These are phyloP conservation scores for Neocatenulostroma microsporum DNA, from an alignment of 2,329 filamentous ascomycete genomes.

Conservation along the genomic window DNA sequence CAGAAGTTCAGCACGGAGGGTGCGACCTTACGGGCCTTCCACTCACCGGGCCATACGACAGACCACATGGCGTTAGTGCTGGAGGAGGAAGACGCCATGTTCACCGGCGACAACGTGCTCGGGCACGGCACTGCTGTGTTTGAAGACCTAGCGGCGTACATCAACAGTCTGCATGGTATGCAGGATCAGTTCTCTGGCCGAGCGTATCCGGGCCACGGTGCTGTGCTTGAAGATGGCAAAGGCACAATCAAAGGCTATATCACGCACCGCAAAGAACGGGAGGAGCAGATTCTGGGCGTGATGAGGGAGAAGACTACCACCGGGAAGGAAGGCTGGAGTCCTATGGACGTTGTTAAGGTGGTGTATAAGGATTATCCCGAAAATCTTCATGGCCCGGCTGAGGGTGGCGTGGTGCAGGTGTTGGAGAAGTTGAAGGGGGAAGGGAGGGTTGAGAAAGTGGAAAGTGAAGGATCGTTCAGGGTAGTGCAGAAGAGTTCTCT, in stretches of 20 bases:
- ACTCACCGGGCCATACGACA: slow-evolving; percentile 66
- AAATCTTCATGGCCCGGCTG: slow-evolving; percentile 66
- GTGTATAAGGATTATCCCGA: slow-evolving; percentile 77
- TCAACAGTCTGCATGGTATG: slow-evolving; percentile 64
- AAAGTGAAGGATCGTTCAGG: slow-evolving; percentile 20
- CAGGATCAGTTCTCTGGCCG: slow-evolving; percentile 54
- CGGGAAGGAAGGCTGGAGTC: slow-evolving; percentile 47
- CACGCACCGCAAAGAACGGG: slow-evolving; percentile 66
- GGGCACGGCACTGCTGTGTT: slow-evolving; percentile 83
- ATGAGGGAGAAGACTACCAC: slow-evolving; percentile 34
- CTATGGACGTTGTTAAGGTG: slow-evolving; percentile 76
- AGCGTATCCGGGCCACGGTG: slow-evolving; percentile 83
- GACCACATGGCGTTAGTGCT: slow-evolving; percentile 78
- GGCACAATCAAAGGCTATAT: slow-evolving; percentile 76
- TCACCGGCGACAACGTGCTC: slow-evolving; percentile 82
- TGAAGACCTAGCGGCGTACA: slow-evolving; percentile 63
- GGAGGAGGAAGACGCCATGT: slow-evolving; percentile 71
- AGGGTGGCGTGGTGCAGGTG: slow-evolving; percentile 68
- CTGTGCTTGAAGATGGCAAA: slow-evolving; percentile 64
- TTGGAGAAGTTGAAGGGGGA: slow-evolving; percentile 70
- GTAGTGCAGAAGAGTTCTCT: slow-evolving; percentile 3
- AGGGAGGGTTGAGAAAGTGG: slow-evolving; percentile 50
- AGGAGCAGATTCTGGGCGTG: slow-evolving; percentile 65
- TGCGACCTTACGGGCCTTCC: slow-evolving; percentile 58
- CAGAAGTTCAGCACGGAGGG: slow-evolving; percentile 52